Base-by-base conservation (phyloP, 1,139 yeast genomes). In the Geotrichum candidum region DNA sequence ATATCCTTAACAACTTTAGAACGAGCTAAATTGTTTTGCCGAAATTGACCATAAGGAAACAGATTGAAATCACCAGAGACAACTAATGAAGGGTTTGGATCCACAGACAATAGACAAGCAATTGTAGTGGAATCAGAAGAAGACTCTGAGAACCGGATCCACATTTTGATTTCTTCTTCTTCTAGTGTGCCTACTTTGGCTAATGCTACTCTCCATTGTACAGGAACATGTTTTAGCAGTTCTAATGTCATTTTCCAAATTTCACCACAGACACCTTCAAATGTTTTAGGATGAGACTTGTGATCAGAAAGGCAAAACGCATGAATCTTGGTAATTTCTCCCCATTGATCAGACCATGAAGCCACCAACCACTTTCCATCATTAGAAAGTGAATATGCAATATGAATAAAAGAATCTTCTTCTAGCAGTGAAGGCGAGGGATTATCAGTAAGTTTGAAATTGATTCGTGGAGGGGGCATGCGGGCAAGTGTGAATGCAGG, bases 301-400 rank as follows among this genome's bases (percentile, higher is more conserved):
- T 41, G 48, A 11, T 69, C 67, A 7, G 65, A 63, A 52, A 73
- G 75, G 66, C 81, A 78, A 51, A 83, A 70, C 2, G 92, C 82
- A 67, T 85, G 87, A 0, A 86, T 82, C 62, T 80, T 80, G 9
- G 86, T 83, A 7, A 84, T 80, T 10, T 78, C 78, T 0, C 97
- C 97, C 69, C 82, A 80, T 58, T 94, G 94, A 70, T 92, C 97
- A 0, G 96, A 81, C 96, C 97, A 90, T 0, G 96, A 87, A 0
- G 90, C 96, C 33, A 87, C 84, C 57, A 90, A 79, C 97, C 97
- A 92, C 63, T 83, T 84, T 65, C 84, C 85, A 70, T 92, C 97
- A 4, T 83, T 78, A 0, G 96, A 88, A 60, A 96, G 73, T 48
- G 91, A 90, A 69, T 91, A 94, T 0, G 96, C 92, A 35, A 94